A percentile compares a stretch with the other conserved stretches of the same genome.
Conservation (phyloP, 129 eudicot genomes). For the Erigeron canadensis region DNA sequence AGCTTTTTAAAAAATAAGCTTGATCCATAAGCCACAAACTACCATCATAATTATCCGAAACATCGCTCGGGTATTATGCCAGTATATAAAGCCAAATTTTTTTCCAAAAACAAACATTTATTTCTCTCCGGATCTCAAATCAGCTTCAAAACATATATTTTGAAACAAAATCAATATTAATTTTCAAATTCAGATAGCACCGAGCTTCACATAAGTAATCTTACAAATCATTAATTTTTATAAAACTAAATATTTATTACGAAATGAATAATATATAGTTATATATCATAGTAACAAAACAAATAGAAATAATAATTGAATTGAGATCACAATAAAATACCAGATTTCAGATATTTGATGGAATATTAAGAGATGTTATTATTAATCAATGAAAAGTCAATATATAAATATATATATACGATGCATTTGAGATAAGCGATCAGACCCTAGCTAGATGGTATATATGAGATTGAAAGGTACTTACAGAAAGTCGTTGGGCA, state of each 20-base stretch:
- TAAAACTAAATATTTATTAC: too few relatives aligned
- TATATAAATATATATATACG: not conserved
- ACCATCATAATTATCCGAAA: too few relatives aligned
- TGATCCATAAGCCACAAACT: too few relatives aligned
- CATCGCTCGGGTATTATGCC: not conserved
- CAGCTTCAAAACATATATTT: conserved; percentile 6
- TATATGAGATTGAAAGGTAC: conserved; percentile 6
- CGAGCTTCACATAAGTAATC: conserved; percentile 1
- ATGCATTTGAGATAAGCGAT: conserved; percentile 15
- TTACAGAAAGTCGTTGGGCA: conserved; percentile 26
- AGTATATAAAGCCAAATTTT: not conserved
- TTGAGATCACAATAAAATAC: not conserved
- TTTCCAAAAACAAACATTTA: not conserved
- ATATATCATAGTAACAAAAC: not conserved
- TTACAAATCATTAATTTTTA: not conserved
- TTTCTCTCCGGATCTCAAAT: conserved; percentile 9
- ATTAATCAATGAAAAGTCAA: conserved; percentile 12
- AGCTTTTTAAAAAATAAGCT: too few relatives aligned
- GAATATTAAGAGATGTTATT: not conserved
- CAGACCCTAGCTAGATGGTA: conserved; percentile 24
- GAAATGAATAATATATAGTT: not conserved
- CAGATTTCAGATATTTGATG: conserved; percentile 3
- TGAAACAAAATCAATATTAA: not conserved
- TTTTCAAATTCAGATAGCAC: not conserved
- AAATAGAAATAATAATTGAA: not conserved